These are phyloP conservation scores for Aspergillus biplanus DNA, from an alignment of 495 filamentous ascomycete species.

Conservation along the genomic window DNA sequence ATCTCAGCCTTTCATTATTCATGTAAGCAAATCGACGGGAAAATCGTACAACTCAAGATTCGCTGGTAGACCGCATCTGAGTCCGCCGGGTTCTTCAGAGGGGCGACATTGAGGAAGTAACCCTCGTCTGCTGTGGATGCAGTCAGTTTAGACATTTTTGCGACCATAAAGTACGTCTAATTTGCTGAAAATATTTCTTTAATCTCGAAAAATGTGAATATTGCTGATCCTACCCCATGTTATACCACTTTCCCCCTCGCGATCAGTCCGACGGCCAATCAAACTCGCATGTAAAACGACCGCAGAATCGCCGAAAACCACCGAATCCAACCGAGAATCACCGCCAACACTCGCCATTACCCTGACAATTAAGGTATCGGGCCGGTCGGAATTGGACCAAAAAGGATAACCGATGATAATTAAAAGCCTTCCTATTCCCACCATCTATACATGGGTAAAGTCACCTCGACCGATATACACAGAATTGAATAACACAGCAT, in stretches of 20 bases:
- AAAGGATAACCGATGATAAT: neutral
- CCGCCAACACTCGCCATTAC: neutral
- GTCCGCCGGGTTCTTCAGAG: neutral
- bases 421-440: neutral
- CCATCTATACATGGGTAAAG: neutral
- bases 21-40: neutral
- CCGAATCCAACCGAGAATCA: neutral
- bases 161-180: neutral
- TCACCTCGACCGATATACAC: neutral
- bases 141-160: neutral
- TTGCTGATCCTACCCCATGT: neutral
- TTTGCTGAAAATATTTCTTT: neutral
- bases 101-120: neutral
- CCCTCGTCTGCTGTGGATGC: neutral
- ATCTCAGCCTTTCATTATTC: neutral
- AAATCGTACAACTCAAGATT: neutral
- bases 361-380: neutral
- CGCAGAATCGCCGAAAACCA: neutral
- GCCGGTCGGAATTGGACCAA: neutral
- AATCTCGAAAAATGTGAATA: neutral
- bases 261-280: neutral
- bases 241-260: neutral
- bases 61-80: neutral
- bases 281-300: neutral
- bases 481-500: neutral